phyloP scores from a whole-genome alignment of 257 asterid genomes.

The Mentha longifolia region DNA sequence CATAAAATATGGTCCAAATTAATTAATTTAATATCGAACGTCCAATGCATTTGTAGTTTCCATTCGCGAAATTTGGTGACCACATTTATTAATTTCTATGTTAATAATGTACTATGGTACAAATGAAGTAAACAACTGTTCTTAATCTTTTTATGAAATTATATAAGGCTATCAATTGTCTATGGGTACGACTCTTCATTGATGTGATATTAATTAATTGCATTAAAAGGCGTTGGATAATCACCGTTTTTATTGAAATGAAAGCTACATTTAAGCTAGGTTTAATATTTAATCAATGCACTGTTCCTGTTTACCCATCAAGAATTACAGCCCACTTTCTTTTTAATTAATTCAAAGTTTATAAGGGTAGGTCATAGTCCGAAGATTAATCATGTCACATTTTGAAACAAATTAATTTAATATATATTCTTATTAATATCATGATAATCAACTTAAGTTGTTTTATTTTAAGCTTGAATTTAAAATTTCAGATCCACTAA shows the following conservation, averaged over 20 bases:
- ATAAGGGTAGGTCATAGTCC: too few relatives aligned
- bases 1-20: background rate
- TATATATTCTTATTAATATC: too few relatives aligned
- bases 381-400: too few relatives aligned
- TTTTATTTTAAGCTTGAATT: too few relatives aligned
- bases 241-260: background rate
- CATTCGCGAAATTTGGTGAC: conserved; percentile 4
- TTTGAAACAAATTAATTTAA: too few relatives aligned
- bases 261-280: background rate
- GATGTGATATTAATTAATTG: background rate
- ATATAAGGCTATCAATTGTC: background rate
- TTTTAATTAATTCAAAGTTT: too few relatives aligned
- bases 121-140: background rate
- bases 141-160: background rate
- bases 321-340: too few relatives aligned
- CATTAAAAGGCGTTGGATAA: background rate
- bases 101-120: background rate
- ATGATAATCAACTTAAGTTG: too few relatives aligned
- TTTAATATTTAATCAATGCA: too few relatives aligned
- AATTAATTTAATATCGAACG: background rate
- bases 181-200: background rate
- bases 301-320: too few relatives aligned
- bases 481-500: too few relatives aligned
- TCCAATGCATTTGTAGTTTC: background rate
- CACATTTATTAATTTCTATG: conserved; percentile 11